A percentile compares a stretch with the other conserved stretches of the same genome.
phyloP scores from a whole-genome alignment of 306 rosid genomes.

The Prosopis cineraria region DNA sequence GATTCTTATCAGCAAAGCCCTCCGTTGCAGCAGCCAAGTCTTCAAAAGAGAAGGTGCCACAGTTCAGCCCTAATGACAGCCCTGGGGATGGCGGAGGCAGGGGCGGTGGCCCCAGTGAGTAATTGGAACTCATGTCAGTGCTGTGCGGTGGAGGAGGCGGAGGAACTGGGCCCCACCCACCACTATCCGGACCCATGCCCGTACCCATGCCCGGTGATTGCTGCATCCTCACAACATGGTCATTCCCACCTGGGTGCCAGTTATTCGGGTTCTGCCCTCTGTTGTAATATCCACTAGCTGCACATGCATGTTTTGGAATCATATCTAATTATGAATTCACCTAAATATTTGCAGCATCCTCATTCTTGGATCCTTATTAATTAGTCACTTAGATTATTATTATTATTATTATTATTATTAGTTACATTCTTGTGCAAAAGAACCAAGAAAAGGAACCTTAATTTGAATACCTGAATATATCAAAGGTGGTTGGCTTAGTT shows the following conservation, averaged over 20 bases:
- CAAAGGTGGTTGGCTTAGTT: not conserved
- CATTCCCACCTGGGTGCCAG: constrained; percentile 47
- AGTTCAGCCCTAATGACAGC: constrained; percentile 61
- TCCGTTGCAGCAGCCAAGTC: constrained; percentile 76
- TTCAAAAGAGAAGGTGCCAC: constrained; percentile 73
- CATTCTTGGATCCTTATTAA: not conserved
- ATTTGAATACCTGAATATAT: not conserved
- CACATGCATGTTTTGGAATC: not conserved
- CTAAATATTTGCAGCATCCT: not conserved
- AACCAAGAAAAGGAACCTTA: not conserved
- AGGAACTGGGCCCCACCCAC: constrained; percentile 57
- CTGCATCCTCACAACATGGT: constrained; percentile 62
- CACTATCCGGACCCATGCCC: constrained; percentile 24
- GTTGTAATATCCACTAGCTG: constrained; percentile 43
- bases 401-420: too few relatives aligned
- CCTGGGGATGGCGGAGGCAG: constrained; percentile 80
- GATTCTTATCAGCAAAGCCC: constrained; percentile 50
- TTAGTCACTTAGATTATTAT: too few relatives aligned
- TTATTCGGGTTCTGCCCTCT: constrained; percentile 31
- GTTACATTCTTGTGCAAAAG: not conserved
- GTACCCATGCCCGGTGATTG: constrained; percentile 18
- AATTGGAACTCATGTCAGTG: constrained; percentile 52
- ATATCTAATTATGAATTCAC: too few relatives aligned
- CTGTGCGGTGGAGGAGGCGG: constrained; percentile 44
- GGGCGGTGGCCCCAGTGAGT: constrained; percentile 47